These are phyloP conservation scores for Zizania palustris DNA, from an alignment of 202 grass and related monocot genomes.

Conservation along the genomic window DNA sequence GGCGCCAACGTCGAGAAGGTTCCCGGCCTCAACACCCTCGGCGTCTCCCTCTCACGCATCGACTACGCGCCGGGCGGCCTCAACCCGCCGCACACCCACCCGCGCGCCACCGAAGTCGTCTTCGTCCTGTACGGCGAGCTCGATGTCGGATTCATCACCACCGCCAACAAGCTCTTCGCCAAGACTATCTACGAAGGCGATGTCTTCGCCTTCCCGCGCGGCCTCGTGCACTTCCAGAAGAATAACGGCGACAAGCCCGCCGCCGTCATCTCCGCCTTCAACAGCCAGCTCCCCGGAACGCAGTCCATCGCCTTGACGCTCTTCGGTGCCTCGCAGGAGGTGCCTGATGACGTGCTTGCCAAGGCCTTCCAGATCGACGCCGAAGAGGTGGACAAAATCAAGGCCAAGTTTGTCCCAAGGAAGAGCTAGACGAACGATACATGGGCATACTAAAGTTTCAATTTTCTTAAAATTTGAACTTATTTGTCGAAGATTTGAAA, in stretches of 20 bases:
- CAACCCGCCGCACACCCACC: slow-evolving; percentile 93
- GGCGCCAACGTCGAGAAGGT: slow-evolving; percentile 82
- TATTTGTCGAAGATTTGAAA: slow-evolving; percentile 9
- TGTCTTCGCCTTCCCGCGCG: slow-evolving; percentile 66
- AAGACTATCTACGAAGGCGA: slow-evolving; percentile 66
- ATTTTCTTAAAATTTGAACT: not conserved
- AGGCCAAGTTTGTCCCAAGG: slow-evolving; percentile 68
- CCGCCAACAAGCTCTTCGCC: slow-evolving; percentile 62
- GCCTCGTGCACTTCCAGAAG: slow-evolving; percentile 86
- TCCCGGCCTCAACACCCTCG: slow-evolving; percentile 74
- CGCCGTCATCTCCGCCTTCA: slow-evolving; percentile 69
- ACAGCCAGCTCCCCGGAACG: slow-evolving; percentile 85
- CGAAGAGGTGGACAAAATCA: slow-evolving; percentile 73
- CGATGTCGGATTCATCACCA: slow-evolving; percentile 82
- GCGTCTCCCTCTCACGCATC: slow-evolving; percentile 73
- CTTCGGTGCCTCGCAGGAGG: slow-evolving; percentile 53
- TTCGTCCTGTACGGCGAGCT: slow-evolving; percentile 80
- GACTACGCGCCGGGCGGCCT: slow-evolving; percentile 71
- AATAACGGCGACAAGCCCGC: slow-evolving; percentile 53
- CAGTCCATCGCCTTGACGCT: slow-evolving; percentile 70
- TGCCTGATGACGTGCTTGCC: slow-evolving; percentile 59
- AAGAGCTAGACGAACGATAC: slow-evolving; percentile 14
- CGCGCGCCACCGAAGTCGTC: slow-evolving; percentile 80
- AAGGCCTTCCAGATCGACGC: slow-evolving; percentile 70
- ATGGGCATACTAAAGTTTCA: not conserved